Conservation (phyloP, 2,329 filamentous ascomycete species). For the Thielaviopsis punctulata region DNA sequence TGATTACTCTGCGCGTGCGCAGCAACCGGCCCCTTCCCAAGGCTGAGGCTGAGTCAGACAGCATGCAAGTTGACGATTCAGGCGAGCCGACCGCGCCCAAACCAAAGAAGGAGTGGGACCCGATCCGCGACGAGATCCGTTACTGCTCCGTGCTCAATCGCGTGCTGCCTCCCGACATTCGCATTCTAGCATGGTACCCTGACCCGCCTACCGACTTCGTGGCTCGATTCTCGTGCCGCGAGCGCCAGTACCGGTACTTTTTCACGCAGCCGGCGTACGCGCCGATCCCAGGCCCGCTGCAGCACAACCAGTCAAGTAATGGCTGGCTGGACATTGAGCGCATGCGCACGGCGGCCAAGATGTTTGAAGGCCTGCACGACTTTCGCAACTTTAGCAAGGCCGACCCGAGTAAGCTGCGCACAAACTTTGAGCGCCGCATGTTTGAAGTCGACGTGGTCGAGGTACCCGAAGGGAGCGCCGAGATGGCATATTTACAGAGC, state of each 20-base stretch:
- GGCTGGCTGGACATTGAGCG: constrained; percentile 77
- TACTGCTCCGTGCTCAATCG: constrained; percentile 76
- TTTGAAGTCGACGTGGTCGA: constrained; percentile 65
- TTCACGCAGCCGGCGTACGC: constrained; percentile 86
- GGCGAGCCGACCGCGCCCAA: constrained; percentile 14
- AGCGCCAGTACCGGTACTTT: constrained; percentile 89
- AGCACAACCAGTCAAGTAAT: constrained; percentile 14
- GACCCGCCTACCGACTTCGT: constrained; percentile 64
- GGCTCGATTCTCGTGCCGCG: constrained; percentile 80
- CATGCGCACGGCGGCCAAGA: constrained; percentile 68
- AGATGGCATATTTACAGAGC: constrained; percentile 36
- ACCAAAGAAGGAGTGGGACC: constrained; percentile 34
- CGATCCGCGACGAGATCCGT: constrained; percentile 61
- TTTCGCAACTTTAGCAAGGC: constrained; percentile 97
- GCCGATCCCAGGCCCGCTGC: constrained; percentile 26
- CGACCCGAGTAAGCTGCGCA: constrained; percentile 76
- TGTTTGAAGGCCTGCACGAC: constrained; percentile 72
- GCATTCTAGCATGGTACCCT: constrained; percentile 85
- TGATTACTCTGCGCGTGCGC: constrained; percentile 66
- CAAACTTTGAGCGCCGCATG: constrained; percentile 64
- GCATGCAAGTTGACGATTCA: constrained; percentile 5
- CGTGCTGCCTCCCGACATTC: constrained; percentile 75
- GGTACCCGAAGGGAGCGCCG: constrained; percentile 36
- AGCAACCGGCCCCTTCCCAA: constrained; percentile 49
- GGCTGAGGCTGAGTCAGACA: constrained; percentile 12